Conservation (phyloP, 2,329 filamentous ascomycete genomes). For the Huntiella savannae region DNA sequence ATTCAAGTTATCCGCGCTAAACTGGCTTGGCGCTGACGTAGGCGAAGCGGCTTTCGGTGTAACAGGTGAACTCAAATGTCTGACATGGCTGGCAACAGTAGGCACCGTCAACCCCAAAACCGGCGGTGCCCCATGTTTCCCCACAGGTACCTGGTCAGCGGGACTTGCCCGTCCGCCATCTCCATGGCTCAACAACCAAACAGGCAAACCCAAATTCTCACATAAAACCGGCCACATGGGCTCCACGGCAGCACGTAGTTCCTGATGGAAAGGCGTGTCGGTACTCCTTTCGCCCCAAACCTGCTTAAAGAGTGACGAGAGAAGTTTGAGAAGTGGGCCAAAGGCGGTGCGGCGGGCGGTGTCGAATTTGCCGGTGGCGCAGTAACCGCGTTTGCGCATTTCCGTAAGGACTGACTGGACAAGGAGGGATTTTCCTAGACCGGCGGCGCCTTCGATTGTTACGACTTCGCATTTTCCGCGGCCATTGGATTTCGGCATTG, state of each 20-base stretch:
- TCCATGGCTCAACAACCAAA: slow-evolving; percentile 43
- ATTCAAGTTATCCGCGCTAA: slow-evolving; percentile 25
- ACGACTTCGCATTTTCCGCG: slow-evolving; percentile 46
- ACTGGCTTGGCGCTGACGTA: slow-evolving; percentile 20
- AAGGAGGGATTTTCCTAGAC: slow-evolving; percentile 46
- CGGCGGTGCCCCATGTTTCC: slow-evolving; percentile 9
- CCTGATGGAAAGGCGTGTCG: slow-evolving; percentile 42
- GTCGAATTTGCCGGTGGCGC: slow-evolving; percentile 48
- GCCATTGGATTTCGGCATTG: slow-evolving; percentile 39
- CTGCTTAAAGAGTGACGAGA: slow-evolving; percentile 48
- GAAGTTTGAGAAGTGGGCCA: slow-evolving; percentile 42
- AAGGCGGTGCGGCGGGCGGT: slow-evolving; percentile 40
- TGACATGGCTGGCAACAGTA: slow-evolving; percentile 19
- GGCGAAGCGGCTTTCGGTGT: slow-evolving; percentile 28
- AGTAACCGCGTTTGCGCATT: slow-evolving; percentile 41
- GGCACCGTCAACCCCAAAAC: slow-evolving; percentile 10
- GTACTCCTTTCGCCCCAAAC: slow-evolving; percentile 49
- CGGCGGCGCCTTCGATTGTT: slow-evolving; percentile 39
- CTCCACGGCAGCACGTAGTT: slow-evolving; percentile 40
- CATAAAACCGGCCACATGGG: slow-evolving; percentile 47
- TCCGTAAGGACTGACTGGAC: slow-evolving; percentile 44
- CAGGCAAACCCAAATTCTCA: slow-evolving; percentile 40
- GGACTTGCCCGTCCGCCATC: slow-evolving; percentile 13
- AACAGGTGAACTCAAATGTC: slow-evolving; percentile 31
- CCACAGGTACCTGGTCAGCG: slow-evolving; percentile 13